Base-by-base conservation (phyloP, 2,329 filamentous ascomycete genomes). In the Colletotrichum limetticola region DNA sequence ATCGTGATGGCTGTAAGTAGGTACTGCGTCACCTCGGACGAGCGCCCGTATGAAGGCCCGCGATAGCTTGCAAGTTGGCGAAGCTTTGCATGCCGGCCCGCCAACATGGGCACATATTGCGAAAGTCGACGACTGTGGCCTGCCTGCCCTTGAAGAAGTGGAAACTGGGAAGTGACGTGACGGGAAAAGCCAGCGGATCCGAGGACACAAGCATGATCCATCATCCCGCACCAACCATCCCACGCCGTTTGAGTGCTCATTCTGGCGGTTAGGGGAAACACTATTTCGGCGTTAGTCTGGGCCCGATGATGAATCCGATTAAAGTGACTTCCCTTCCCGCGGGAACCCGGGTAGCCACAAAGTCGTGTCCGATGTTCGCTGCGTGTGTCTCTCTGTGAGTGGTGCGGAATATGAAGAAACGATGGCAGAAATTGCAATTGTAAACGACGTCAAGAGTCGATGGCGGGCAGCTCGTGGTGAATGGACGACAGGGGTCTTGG, bases 131-230 rank as follows among this genome's bases (percentile, higher is more conserved):
- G 28, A 52, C 37, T 16, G 37, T 19, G 37, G 37, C 16, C 9
- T 46, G 37, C 37, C 9, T 46, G 37, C 59, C 46, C 5, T n/a
- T 19, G n/a, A 42, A 28, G 14, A 30, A 28, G 35, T 22, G 24
- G 30, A 57, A 58, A 55, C 22, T 63, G n/a, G 24, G 19, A 24
- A 19, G 14, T 22, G 42, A 32, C 26, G 46, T 42, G 37, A 42
- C 37, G 37, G 37, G 30, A 56, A 57, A 46, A 61, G 32, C 37
- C 49, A 58, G 64, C 32, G 49, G 65, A 16, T 14, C 58, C 19
- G 37, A 37, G 35, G 32, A 22, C 24, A 53, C 69, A 62, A 61
- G 59, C 66, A 63, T 64, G 53, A 65, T 55, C 59, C 70, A 57
- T 42, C 46, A 61, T 68, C 57, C 28, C 42, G 53, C 28, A 71